phyloP scores from a whole-genome alignment of 2,329 filamentous ascomycete genomes.

The Celoporthe dispersa region DNA sequence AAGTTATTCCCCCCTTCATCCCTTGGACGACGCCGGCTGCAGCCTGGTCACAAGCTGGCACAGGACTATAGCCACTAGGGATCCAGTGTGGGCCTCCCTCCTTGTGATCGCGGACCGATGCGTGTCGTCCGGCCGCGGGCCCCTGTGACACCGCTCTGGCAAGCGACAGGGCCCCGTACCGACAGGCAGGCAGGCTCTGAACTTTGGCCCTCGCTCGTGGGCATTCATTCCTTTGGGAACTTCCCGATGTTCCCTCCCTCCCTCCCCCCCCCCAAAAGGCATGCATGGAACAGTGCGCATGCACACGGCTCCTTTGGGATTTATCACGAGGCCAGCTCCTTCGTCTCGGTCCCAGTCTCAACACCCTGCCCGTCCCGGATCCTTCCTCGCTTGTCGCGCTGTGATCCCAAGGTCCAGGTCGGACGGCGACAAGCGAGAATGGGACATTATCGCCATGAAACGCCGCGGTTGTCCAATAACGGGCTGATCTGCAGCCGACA shows the following conservation, averaged over 20 bases:
- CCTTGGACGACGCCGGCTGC: constrained; percentile 7
- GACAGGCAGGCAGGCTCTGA: not conserved
- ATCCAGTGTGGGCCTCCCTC: constrained; percentile 1
- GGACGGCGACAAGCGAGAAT: constrained; percentile 16
- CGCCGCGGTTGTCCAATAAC: not conserved
- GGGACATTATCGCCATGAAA: not conserved
- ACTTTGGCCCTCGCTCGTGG: not conserved
- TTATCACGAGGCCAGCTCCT: constrained; percentile 11
- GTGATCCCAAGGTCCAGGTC: not conserved
- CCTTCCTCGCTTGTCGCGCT: constrained; percentile 9
- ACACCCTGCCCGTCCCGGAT: constrained; percentile 2
- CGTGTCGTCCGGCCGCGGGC: constrained; percentile 3
- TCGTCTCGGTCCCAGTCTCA: constrained; percentile 7
- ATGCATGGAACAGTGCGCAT: not conserved
- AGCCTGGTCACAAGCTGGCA: not conserved
- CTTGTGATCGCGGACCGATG: constrained; percentile 19
- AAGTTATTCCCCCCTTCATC: not conserved
- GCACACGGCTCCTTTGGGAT: constrained; percentile 10
- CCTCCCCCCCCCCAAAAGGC: not conserved
- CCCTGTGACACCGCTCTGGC: constrained; percentile 5
- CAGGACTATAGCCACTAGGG: constrained; percentile 5
- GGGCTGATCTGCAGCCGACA: constrained; percentile 10
- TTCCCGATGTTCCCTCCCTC: not conserved
- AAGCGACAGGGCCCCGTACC: constrained; percentile 9
- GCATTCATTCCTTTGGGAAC: not conserved